Conservation (phyloP, 2,329 filamentous ascomycete genomes). For the Monosporascus cannonballus region DNA sequence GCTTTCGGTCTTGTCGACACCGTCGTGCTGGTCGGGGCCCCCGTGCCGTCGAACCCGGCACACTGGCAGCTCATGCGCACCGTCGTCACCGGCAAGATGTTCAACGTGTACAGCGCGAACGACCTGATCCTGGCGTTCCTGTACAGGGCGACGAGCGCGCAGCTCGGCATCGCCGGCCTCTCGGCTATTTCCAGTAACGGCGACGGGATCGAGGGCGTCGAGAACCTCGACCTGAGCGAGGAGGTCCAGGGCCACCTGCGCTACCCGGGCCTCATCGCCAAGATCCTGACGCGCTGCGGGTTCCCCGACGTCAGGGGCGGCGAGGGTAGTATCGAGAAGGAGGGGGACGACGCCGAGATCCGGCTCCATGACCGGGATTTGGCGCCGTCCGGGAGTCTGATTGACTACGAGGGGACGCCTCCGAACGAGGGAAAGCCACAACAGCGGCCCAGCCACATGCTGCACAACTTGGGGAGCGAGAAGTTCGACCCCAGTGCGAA, state of each 20-base stretch:
- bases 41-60: conserved; percentile 62
- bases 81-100: conserved; percentile 73
- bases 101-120: conserved; percentile 84
- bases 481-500: conserved; percentile 22
- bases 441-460: conserved; percentile 11
- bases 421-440: conserved; percentile 1
- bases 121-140: conserved; percentile 84
- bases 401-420: conserved; percentile 35
- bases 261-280: conserved; percentile 43
- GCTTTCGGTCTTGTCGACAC: conserved; percentile 64
- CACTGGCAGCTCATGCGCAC: conserved; percentile 74
- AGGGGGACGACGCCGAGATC: conserved; percentile 32
- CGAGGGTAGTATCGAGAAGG: conserved; percentile 41
- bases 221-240: conserved; percentile 47
- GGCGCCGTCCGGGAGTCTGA: conserved; percentile 29
- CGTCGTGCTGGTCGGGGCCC: conserved; percentile 67
- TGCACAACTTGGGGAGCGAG: conserved; percentile 16
- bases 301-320: conserved; percentile 41
- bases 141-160: conserved; percentile 77
- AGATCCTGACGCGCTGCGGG: conserved; percentile 47
- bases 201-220: conserved; percentile 46
- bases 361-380: conserved; percentile 26
- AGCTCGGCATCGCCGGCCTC: conserved; percentile 77
- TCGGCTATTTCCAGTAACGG: conserved; percentile 62
- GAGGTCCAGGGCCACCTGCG: conserved; percentile 47